Evolutionary conservation across 2,329 filamentous ascomycete species (phyloP), one percentile per base, ranked within the genome.

Genomic region (Monilinia polystroma): DNA sequence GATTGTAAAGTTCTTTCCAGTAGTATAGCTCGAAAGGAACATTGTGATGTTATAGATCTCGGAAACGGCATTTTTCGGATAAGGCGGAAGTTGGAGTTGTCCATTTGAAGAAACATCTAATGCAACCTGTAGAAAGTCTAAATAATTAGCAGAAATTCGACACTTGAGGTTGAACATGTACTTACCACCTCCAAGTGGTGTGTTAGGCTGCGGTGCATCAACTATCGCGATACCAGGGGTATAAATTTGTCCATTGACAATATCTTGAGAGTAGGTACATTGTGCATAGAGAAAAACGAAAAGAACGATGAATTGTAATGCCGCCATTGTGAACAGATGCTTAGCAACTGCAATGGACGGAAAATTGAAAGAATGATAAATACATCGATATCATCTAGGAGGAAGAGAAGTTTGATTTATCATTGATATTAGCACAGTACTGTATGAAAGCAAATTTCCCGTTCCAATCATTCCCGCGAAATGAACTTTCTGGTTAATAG

Each of bases 201-300:
- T 89, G 62, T 83, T 82, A 6, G 87, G 87, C 69, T 90, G 87
- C 16, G 87, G 87, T 43, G 88, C 82, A 76, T 90, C 84, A 47
- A 91, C 79, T 66, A 91, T 84, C 32, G 83, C 87, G 66, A 91
- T 82, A 0, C 89, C 88, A 0, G 88, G 88, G 0, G 88, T 91
- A 73, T 84, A 90, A 64, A 91, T 84, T 72, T 91, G 87, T 20
- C 88, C 88, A 71, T 85, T 85, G 29, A 85, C 77, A 63, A 86
- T 83, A 26, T 83, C 85, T 72, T 89, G 89, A 47, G 73, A 72
- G 26, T 58, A 67, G n/a, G 70, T 54, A 64, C 67, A 70, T 64
- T 55, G 60, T 29, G 65, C 66, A 55, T 71, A 68, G 38, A 70
- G 59, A 43, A 59, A 67, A 47, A 72, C n/a, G 62, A 70, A 56